Evolutionary conservation across 768 basidiomycete species (phyloP).

Genomic region (Coprinellus micaceus): DNA sequence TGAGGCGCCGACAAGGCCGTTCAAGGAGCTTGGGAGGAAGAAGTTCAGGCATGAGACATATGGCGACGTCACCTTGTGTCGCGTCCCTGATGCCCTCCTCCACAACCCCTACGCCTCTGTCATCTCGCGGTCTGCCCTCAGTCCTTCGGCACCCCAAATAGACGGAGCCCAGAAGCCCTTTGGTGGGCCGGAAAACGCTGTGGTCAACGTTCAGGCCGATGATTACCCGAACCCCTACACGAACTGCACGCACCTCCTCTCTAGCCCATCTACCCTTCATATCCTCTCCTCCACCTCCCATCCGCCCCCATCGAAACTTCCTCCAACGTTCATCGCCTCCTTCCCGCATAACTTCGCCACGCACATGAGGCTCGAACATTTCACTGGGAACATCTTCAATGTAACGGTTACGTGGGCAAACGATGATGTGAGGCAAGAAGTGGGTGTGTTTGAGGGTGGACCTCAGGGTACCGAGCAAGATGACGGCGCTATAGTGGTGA

Average conservation of each 20-base stretch:
- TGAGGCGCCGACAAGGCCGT: constrained; percentile 18
- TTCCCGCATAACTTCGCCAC: constrained; percentile 33
- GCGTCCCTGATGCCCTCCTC: constrained; percentile 19
- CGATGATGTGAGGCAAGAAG: constrained; percentile 22
- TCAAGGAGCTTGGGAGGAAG: constrained; percentile 21
- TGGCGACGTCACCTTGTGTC: constrained; percentile 31
- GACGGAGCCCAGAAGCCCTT: neutral
- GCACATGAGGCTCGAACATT: constrained; percentile 35
- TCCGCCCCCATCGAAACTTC: neutral
- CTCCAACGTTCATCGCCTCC: constrained; percentile 30
- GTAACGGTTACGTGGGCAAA: constrained; percentile 36
- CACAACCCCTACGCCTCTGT: neutral
- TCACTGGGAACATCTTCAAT: constrained; percentile 36
- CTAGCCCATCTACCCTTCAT: neutral
- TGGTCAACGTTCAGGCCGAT: neutral
- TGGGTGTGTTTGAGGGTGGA: constrained; percentile 22
- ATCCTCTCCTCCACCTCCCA: neutral
- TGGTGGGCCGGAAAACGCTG: neutral
- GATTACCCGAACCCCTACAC: neutral
- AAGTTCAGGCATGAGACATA: constrained; percentile 34
- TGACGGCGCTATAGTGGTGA: constrained; percentile 30
- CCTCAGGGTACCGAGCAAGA: too few species aligned
- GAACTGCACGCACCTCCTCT: neutral
- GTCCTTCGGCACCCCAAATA: too few species aligned
- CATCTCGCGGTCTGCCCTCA: too few species aligned